A percentile compares a stretch with the other conserved stretches of the same genome.
phyloP scores from a whole-genome alignment of 768 basidiomycete genomes.

The Hygrocybe coccinea region DNA sequence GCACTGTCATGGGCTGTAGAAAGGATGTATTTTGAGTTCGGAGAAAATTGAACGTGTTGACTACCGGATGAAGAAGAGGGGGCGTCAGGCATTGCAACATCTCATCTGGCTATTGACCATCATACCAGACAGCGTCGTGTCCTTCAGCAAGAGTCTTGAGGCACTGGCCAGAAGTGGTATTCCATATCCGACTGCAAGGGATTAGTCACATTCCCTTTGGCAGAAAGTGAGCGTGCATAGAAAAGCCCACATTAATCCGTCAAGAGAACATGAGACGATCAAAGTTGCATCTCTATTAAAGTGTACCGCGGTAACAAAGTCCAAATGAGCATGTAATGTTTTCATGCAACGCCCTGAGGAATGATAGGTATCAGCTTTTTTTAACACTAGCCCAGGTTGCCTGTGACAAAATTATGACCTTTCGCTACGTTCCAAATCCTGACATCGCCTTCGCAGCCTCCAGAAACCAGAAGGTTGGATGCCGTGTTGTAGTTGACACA shows the following conservation, averaged over 20 bases:
- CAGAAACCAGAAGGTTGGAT: conserved; percentile 85
- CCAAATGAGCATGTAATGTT: conserved; percentile 86
- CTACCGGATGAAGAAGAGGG: conserved; percentile 32
- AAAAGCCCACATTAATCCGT: conserved; percentile 81
- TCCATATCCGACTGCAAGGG: conserved; percentile 83
- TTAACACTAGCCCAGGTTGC: conserved; percentile 7
- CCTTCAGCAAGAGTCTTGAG: conserved; percentile 94
- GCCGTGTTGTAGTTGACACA: conserved; percentile 88
- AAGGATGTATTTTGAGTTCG: conserved; percentile 91
- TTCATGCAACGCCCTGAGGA: conserved; percentile 73
- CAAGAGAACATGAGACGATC: conserved; percentile 86
- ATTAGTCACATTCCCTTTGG: conserved; percentile 7
- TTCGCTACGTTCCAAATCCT: conserved; percentile 85
- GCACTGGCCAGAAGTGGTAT: conserved; percentile 86
- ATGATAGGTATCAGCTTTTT: not conserved
- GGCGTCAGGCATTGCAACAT: not conserved
- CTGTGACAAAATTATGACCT: conserved; percentile 42
- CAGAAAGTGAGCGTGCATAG: not conserved
- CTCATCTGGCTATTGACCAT: not conserved
- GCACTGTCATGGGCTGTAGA: conserved; percentile 91
- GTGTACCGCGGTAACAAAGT: conserved; percentile 91
- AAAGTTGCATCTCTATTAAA: conserved; percentile 91
- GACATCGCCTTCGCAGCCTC: conserved; percentile 89
- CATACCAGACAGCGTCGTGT: conserved; percentile 75
- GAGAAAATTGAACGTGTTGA: conserved; percentile 90